A percentile compares a stretch with the other conserved stretches of the same genome.
Evolutionary conservation across 2,329 filamentous ascomycete genomes (phyloP).

Genomic region (Rutstroemia sp.): DNA sequence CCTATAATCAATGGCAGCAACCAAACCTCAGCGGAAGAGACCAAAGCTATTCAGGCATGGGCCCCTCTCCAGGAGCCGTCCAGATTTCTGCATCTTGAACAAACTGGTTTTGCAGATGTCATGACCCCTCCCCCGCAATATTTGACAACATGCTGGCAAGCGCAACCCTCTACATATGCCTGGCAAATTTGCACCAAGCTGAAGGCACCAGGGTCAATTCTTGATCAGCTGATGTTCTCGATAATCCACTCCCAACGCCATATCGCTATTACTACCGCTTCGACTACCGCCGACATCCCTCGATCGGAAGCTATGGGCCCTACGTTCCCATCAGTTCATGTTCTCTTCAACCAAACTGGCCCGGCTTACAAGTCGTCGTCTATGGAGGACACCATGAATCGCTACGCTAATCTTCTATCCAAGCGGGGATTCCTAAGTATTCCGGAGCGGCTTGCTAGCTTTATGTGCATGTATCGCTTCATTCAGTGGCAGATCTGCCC

Average conservation of each 20-base stretch:
- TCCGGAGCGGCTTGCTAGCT: constrained; percentile 26
- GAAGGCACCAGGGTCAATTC: constrained; percentile 22
- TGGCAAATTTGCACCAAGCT: constrained; percentile 28
- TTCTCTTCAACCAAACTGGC: constrained; percentile 22
- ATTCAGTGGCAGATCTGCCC: constrained; percentile 24
- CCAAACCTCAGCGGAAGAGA: neutral
- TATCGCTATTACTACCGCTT: constrained; percentile 8
- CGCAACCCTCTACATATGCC: constrained; percentile 25
- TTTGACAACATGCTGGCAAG: constrained; percentile 22
- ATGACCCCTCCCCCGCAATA: constrained; percentile 3
- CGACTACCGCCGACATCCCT: constrained; percentile 10
- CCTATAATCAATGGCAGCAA: neutral
- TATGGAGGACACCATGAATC: constrained; percentile 23
- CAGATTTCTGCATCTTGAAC: constrained; percentile 20
- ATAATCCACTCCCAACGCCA: constrained; percentile 26
- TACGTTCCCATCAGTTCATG: constrained; percentile 23
- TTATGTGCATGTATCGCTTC: constrained; percentile 29
- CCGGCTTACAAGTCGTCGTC: constrained; percentile 16
- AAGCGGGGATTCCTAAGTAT: constrained; percentile 22
- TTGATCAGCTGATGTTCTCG: constrained; percentile 26
- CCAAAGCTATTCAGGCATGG: constrained; percentile 21
- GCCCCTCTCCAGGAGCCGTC: constrained; percentile 25
- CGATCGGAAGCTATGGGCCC: constrained; percentile 19
- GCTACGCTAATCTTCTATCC: constrained; percentile 22
- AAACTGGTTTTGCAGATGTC: neutral